Evolutionary conservation across 2,329 filamentous ascomycete genomes (phyloP).

Genomic region (Colletotrichum orchidophilum): DNA sequence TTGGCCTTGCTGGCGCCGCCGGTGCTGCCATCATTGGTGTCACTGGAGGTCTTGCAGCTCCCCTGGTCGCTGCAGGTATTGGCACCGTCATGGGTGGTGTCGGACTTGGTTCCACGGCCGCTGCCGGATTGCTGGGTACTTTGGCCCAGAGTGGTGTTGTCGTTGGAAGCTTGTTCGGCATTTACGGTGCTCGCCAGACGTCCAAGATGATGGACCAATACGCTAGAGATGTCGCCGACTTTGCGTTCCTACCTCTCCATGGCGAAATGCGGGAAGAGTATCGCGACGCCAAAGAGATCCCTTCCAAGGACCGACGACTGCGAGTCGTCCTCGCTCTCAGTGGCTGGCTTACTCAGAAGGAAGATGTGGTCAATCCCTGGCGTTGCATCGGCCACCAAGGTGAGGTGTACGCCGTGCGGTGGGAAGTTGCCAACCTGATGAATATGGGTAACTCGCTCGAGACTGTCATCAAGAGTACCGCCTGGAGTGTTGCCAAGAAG

Average conservation of each 20-base stretch:
- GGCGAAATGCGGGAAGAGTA: slow-evolving; percentile 54
- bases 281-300: slow-evolving; percentile 59
- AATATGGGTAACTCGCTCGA: slow-evolving; percentile 83
- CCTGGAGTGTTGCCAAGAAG: slow-evolving; percentile 77
- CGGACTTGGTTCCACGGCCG: slow-evolving; percentile 77
- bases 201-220: slow-evolving; percentile 91
- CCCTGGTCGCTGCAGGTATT: slow-evolving; percentile 80
- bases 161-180: slow-evolving; percentile 88
- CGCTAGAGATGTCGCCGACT: slow-evolving; percentile 85
- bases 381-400: slow-evolving; percentile 74
- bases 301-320: slow-evolving; percentile 71
- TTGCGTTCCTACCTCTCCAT: slow-evolving; percentile 82
- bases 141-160: slow-evolving; percentile 82
- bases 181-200: slow-evolving; percentile 87
- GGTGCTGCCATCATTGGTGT: slow-evolving; percentile 76
- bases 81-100: slow-evolving; percentile 81
- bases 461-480: slow-evolving; percentile 78
- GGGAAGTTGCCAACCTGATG: slow-evolving; percentile 81
- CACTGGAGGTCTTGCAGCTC: slow-evolving; percentile 79
- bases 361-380: slow-evolving; percentile 83
- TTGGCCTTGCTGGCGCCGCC: slow-evolving; percentile 57
- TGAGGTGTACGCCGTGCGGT: slow-evolving; percentile 85
- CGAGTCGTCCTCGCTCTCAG: slow-evolving; percentile 85
- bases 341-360: slow-evolving; percentile 80
- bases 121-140: slow-evolving; percentile 81